These are phyloP conservation scores for Acanthamoeba rhysodes DNA, from an alignment of 208 protist genomes.

Conservation along the genomic window DNA sequence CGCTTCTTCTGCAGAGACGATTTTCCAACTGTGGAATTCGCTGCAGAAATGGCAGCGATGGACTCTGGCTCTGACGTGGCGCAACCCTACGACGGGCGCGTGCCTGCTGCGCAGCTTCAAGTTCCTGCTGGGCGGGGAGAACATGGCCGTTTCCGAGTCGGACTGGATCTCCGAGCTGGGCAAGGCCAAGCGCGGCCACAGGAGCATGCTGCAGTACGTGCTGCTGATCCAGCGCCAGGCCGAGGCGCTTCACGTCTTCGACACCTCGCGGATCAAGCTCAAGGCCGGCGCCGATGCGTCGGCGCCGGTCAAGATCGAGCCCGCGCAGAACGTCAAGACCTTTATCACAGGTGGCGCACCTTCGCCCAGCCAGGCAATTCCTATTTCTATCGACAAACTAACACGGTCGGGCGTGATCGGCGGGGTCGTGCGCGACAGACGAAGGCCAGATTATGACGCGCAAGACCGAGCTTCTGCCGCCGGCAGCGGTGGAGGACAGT, in stretches of 20 bases:
- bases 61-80: not conserved
- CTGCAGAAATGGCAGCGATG: not conserved
- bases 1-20: not conserved
- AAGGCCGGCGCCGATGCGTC: not conserved
- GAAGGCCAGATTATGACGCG: not conserved
- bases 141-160: not conserved
- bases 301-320: not conserved
- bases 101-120: not conserved
- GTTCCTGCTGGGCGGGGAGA: not conserved
- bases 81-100: not conserved
- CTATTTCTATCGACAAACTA: too few species aligned
- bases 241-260: not conserved
- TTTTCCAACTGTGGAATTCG: slow-evolving; percentile 21
- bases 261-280: not conserved
- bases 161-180: not conserved
- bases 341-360: not conserved
- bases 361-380: too few species aligned
- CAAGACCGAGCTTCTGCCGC: not conserved
- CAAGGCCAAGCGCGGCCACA: not conserved
- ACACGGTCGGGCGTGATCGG: not conserved
- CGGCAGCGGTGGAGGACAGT: not conserved
- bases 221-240: not conserved
- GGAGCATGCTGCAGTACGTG: slow-evolving; percentile 24
- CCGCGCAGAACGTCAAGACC: not conserved
- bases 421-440: not conserved